phyloP scores from a whole-genome alignment of 495 filamentous ascomycete species.

The Astrothelium macrocarpum region DNA sequence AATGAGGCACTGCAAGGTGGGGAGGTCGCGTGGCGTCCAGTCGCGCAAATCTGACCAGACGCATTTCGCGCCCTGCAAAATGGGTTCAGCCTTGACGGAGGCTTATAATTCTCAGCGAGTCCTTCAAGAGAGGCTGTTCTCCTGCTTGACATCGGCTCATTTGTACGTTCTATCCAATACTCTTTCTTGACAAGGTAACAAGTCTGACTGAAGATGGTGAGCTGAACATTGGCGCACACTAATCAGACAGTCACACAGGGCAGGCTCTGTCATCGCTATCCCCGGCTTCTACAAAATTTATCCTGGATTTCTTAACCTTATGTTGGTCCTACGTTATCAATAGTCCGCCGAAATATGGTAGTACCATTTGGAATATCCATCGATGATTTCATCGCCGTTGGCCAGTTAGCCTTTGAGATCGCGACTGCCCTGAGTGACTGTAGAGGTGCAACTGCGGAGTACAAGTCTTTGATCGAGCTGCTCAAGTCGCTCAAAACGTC shows the following conservation, averaged over 20 bases:
- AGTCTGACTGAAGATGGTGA: background rate
- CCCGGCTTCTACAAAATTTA: background rate
- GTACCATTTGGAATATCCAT: constrained; percentile 3
- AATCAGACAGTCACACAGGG: background rate
- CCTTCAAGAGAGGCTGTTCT: background rate
- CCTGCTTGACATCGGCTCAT: background rate
- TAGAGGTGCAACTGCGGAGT: background rate
- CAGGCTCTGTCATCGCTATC: background rate
- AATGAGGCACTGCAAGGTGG: background rate
- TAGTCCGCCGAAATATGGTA: background rate
- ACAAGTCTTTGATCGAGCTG: constrained; percentile 3
- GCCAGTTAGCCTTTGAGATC: background rate
- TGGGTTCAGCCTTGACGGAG: constrained; percentile 1
- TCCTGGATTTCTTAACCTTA: background rate
- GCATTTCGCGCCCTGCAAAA: background rate
- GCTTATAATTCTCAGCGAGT: background rate
- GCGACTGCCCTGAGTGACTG: background rate
- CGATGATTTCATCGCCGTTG: background rate
- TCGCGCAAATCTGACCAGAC: background rate
- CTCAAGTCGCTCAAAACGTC: constrained; percentile 10
- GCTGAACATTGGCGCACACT: background rate
- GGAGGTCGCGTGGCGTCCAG: background rate
- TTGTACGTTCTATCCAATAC: background rate
- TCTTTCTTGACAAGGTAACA: background rate
- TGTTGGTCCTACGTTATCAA: background rate